A percentile compares a stretch with the other conserved stretches of the same genome.
Conservation (phyloP, 495 filamentous ascomycete species). For the Tuber melanosporum region DNA sequence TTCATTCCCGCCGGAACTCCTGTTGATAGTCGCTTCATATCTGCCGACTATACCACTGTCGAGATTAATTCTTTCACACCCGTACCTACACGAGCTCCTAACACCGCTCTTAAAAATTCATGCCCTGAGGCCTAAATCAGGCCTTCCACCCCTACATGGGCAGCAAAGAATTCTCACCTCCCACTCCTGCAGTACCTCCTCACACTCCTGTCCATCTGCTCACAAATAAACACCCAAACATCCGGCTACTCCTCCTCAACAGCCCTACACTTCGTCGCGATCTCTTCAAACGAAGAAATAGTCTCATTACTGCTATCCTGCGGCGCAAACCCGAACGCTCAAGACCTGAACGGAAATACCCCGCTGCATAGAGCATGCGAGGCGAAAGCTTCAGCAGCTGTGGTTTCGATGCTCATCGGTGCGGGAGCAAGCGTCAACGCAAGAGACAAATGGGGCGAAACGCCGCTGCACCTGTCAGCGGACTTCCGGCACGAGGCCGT, state of each 20-base stretch:
- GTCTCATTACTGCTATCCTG: neutral
- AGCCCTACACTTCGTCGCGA: neutral
- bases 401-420: conserved; percentile 19
- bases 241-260: neutral
- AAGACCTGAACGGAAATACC: conserved; percentile 2
- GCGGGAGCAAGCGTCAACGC: conserved; percentile 30
- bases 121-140: neutral
- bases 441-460: conserved; percentile 20
- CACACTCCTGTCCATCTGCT: neutral
- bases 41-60: neutral
- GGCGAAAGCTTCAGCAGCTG: conserved; percentile 3
- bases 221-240: neutral
- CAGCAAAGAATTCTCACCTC: neutral
- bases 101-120: neutral
- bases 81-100: neutral
- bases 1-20: neutral
- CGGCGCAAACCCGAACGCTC: conserved; percentile 4
- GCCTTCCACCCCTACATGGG: neutral
- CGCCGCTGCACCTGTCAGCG: conserved; percentile 25
- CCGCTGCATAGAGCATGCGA: conserved; percentile 10
- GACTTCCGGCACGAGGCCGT: conserved; percentile 14
- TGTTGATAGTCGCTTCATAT: neutral
- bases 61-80: neutral
- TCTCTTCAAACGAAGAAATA: neutral
- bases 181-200: neutral